These are phyloP conservation scores for Aspergillus clavatus DNA, from an alignment of 2,329 filamentous ascomycete genomes.

Conservation along the genomic window DNA sequence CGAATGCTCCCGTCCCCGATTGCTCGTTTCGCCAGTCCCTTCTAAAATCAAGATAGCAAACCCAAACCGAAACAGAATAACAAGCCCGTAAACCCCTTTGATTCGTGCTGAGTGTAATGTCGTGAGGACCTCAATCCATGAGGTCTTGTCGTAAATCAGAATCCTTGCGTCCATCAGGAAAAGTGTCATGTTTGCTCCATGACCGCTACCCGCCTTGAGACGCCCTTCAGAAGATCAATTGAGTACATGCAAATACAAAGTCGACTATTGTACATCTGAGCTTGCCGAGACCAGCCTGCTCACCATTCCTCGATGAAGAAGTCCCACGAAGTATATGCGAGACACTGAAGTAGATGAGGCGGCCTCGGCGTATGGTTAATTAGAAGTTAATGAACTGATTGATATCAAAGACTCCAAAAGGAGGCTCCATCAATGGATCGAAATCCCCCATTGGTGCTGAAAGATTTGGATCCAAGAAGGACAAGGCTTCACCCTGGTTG, in stretches of 20 bases:
- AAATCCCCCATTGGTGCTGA: not conserved
- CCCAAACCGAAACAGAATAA: not conserved
- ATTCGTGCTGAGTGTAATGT: not conserved
- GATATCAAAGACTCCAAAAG: not conserved
- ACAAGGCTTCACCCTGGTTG: not conserved
- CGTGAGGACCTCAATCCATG: not conserved
- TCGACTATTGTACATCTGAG: not conserved
- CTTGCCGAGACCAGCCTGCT: not conserved
- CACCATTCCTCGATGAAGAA: not conserved
- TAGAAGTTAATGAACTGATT: not conserved
- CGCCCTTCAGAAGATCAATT: not conserved
- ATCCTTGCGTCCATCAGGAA: not conserved
- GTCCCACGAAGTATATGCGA: not conserved
- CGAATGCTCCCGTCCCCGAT: not conserved
- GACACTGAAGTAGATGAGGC: not conserved
- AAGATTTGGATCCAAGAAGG: not conserved
- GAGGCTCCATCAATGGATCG: not conserved
- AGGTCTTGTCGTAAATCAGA: not conserved
- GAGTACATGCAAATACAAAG: conserved; percentile 13
- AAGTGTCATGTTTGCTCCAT: not conserved
- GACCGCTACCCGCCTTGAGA: not conserved
- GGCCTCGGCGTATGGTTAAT: not conserved
- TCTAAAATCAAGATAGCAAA: not conserved
- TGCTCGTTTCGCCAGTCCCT: not conserved
- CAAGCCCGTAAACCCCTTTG: not conserved